A percentile compares a stretch with the other conserved stretches of the same genome.
Conservation (phyloP, 306 rosid genomes). For the Potentilla sterilis region DNA sequence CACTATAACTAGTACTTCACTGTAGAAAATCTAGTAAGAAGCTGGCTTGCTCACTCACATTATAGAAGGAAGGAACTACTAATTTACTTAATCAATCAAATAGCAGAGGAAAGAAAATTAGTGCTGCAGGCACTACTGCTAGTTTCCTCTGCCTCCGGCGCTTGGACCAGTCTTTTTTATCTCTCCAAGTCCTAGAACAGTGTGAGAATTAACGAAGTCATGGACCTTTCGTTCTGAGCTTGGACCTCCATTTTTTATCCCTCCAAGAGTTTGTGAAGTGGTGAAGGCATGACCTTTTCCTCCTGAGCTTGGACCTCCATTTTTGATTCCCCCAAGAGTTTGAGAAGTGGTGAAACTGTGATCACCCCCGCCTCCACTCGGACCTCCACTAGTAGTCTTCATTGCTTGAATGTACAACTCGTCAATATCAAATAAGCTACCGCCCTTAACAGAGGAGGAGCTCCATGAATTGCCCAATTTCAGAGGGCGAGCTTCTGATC, state of each 20-base stretch:
- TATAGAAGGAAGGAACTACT: neutral
- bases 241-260: conserved; percentile 30
- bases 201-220: conserved; percentile 14
- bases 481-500: conserved; percentile 36
- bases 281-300: conserved; percentile 22
- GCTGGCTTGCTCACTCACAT: neutral
- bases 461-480: conserved; percentile 4
- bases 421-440: conserved; percentile 16
- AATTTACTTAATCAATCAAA: neutral
- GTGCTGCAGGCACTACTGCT: neutral
- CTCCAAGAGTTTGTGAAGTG: conserved; percentile 28
- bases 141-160: conserved; percentile 28
- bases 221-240: conserved; percentile 26
- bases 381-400: conserved; percentile 30
- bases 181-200: conserved; percentile 17
- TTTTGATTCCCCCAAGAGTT: conserved; percentile 25
- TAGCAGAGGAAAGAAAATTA: neutral
- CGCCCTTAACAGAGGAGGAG: conserved; percentile 4
- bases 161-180: conserved; percentile 31
- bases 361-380: conserved; percentile 28
- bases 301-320: conserved; percentile 38
- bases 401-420: conserved; percentile 16
- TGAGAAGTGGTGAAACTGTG: conserved; percentile 21
- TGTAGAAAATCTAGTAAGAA: no score
- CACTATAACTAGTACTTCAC: no score